phyloP scores from a whole-genome alignment of 352 stramenopile species.

The Globisporangium camurandrum region DNA sequence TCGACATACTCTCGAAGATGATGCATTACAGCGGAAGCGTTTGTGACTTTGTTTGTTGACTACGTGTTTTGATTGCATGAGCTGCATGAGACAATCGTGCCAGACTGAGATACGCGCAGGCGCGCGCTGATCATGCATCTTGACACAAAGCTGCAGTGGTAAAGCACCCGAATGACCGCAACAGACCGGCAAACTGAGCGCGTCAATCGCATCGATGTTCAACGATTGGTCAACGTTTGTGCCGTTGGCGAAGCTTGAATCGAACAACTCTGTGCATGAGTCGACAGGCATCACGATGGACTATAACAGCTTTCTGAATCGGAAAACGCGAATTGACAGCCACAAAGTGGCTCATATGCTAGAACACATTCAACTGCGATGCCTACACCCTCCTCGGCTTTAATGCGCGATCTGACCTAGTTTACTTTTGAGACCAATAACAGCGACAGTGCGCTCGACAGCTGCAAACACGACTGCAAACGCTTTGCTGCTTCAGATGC shows the following conservation, averaged over 20 bases:
- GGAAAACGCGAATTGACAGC: too few species aligned
- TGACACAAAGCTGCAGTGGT: slow-evolving; percentile 14
- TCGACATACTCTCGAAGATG: neutral
- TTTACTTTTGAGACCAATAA: too few species aligned
- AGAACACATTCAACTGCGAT: too few species aligned
- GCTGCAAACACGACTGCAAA: too few species aligned
- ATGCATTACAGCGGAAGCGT: neutral
- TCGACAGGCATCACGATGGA: neutral
- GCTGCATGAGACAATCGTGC: neutral
- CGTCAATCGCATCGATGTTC: slow-evolving; percentile 14
- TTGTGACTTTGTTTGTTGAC: neutral
- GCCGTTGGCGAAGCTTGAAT: neutral
- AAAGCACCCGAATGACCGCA: slow-evolving; percentile 6
- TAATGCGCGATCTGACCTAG: neutral
- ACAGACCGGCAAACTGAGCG: too few species aligned
- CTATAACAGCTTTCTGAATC: neutral
- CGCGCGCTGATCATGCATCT: slow-evolving; percentile 10
- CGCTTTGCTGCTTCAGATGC: too few species aligned
- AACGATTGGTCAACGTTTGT: neutral
- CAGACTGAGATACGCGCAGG: too few species aligned
- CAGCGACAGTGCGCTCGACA: too few species aligned
- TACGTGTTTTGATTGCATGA: slow-evolving; percentile 10
- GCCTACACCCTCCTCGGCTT: too few species aligned
- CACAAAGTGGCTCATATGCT: too few species aligned
- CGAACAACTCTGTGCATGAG: neutral